Base-by-base conservation (phyloP, 345 rosid species). In the Sapria himalayana region DNA sequence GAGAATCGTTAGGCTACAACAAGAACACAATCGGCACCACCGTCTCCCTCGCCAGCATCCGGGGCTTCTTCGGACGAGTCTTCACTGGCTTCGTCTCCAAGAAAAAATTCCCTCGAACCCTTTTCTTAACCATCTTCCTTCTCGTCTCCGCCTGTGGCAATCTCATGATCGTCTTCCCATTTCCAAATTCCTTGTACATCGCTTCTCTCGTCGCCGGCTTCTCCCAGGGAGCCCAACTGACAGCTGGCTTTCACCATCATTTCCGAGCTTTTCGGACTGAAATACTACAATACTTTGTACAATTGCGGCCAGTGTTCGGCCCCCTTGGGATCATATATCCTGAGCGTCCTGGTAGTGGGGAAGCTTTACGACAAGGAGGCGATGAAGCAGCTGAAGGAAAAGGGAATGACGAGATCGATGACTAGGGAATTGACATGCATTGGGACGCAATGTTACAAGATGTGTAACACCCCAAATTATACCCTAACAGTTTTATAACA, bases 91-190 rank as follows among this genome's bases (percentile, higher is more conserved):
- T 55, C 43, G 10, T 35, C 48, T 55, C 60, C 5, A 45, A 19
- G 33, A 70, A 76, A 57, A 53, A 35, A 10, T 15, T 45, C 18
- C 60, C 53, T 15, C 52, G 59, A 6, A 51, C 52, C 0, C 22
- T 33, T 8, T 40, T 48, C 12, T 19, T 55, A 37, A 48, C 36
- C 8, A 1, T 29, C n/a, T 4, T 22, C 32, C 42, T 48, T 1
- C n/a, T 48, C 3, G 16, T 55, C 18, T 19, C 48, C 9, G 24
- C 27, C 23, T 7, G 39, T 4, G 48, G 54, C 0, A 23, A 47
- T 51, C 23, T 55, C 29, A 29, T 55, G 7, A 16, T 47, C 3
- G 60, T 41, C 1, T 40, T 46, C 27, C 40, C 45, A 0, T 7
- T 11, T 7, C 52, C 52, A 0, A 27, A 29, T 15, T 33, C 47